Evolutionary conservation across 805 yeast genomes (phyloP), one percentile per base, ranked within the genome.

Genomic region (Metschnikowia baotianmanensis): DNA sequence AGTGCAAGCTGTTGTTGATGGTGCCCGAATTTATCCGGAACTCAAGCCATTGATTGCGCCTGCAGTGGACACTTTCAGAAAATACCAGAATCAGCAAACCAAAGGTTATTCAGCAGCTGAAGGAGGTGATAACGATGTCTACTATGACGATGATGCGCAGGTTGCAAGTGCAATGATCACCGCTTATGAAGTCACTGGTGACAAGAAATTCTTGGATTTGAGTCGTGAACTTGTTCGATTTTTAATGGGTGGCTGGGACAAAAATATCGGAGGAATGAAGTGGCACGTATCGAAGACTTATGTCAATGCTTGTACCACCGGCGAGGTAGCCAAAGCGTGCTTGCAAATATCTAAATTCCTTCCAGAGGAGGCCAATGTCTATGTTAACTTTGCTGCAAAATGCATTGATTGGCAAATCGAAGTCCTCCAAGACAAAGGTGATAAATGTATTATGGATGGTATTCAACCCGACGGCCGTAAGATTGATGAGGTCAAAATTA

Each of bases 131-230:
- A 63, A 64, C 36, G 88, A 83, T 56, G 77, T 83, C 29, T 82
- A 82, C 58, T 79, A 79, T 47, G 88, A 83, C 53, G 90, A 83
- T 53, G 84, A 82, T 55, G 90, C 89, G 2, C 90, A 83, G 56
- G 78, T 82, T 11, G 82, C 84, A 12, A 69, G 80, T 51, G 83
- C 82, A 3, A 66, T 80, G 50, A 63, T 83, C 42, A 72, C 80
- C 3, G 85, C 86, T 2, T 82, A 78, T 53, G 88, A 82, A 53
- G 86, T 79, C 18, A 80, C 87, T 1, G 76, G 74, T 1, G 75
- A 81, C 46, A 63, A 63, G 49, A 63, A 64, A 33, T 78, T 68
- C 53, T 63, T 83, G 45, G 78, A 74, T 49, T 66, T 68, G 49
- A 84, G 80, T 6, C 66, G 77, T 36, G 83, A 78, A 47, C 65